phyloP scores from a whole-genome alignment of 2,329 filamentous ascomycete species.

The Neofusicoccum laricinum region DNA sequence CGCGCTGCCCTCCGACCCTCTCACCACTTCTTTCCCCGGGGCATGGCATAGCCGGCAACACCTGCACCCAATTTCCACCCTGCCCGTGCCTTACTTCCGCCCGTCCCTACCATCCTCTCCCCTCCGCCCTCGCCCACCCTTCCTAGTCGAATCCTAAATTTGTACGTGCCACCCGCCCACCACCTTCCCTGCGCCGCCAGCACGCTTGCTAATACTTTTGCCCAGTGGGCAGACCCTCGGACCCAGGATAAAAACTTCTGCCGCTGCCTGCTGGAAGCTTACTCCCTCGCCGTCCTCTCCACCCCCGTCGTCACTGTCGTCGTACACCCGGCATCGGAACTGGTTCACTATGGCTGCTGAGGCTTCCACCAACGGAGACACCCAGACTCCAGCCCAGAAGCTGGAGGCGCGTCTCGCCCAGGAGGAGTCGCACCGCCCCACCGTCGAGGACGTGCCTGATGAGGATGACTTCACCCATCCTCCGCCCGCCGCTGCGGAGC shows the following conservation, averaged over 20 bases:
- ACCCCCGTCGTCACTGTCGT: slow-evolving; percentile 8
- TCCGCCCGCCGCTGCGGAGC: slow-evolving; percentile 41
- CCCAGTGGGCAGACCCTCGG: slow-evolving; percentile 39
- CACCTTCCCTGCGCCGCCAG: too few relatives aligned
- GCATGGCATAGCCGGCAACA: neutral
- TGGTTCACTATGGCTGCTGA: slow-evolving; percentile 34
- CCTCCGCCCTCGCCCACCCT: slow-evolving; percentile 5
- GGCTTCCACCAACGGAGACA: slow-evolving; percentile 33
- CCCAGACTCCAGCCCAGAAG: slow-evolving; percentile 51
- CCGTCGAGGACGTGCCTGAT: slow-evolving; percentile 77
- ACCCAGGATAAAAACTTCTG: slow-evolving; percentile 34
- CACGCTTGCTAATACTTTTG: slow-evolving; percentile 26
- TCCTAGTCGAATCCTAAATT: neutral
- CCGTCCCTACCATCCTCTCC: neutral
- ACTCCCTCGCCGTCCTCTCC: slow-evolving; percentile 38
- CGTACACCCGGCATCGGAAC: slow-evolving; percentile 14
- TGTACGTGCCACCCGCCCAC: slow-evolving; percentile 20
- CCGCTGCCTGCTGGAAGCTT: slow-evolving; percentile 39
- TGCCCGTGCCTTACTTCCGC: slow-evolving; percentile 14
- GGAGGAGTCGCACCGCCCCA: slow-evolving; percentile 58
- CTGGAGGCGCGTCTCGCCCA: slow-evolving; percentile 61
- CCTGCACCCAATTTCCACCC: neutral
- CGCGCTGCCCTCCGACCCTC: neutral
- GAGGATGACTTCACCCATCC: slow-evolving; percentile 68
- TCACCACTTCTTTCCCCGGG: neutral